phyloP scores from a whole-genome alignment of 345 rosid species.

The Populus tremula region DNA sequence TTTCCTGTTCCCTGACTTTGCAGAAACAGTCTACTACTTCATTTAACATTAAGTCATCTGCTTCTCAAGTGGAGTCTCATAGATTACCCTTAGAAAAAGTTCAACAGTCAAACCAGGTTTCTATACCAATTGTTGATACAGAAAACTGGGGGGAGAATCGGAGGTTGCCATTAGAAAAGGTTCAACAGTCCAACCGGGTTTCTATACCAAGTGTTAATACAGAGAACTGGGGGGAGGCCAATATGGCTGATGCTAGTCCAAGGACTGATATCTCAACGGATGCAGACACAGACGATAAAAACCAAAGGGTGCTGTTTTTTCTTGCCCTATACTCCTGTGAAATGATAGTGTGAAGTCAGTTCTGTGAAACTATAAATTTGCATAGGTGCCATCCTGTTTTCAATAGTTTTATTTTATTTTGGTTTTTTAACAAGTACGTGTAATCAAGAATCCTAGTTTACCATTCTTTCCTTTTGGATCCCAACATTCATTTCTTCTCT shows the following conservation, averaged over 20 bases:
- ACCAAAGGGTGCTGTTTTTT: slow-evolving; percentile 60
- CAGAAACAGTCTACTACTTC: slow-evolving; percentile 23
- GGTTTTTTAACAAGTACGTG: background rate
- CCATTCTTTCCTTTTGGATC: background rate
- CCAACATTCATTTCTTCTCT: slow-evolving; percentile 7
- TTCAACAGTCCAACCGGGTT: slow-evolving; percentile 35
- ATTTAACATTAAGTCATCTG: slow-evolving; percentile 21
- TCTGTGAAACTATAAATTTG: background rate
- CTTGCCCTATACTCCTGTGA: background rate
- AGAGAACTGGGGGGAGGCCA: slow-evolving; percentile 45
- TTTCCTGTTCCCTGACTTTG: background rate
- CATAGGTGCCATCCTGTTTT: background rate
- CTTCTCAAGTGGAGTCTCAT: slow-evolving; percentile 26
- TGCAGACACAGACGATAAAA: slow-evolving; percentile 82
- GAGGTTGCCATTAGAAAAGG: slow-evolving; percentile 22
- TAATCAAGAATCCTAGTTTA: slow-evolving; percentile 10
- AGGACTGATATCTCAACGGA: slow-evolving; percentile 85
- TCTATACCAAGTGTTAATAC: slow-evolving; percentile 38
- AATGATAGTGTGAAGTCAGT: background rate
- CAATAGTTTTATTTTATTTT: background rate
- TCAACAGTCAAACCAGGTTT: slow-evolving; percentile 33
- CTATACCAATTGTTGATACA: slow-evolving; percentile 37
- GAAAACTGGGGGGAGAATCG: slow-evolving; percentile 43
- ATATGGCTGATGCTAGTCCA: slow-evolving; percentile 96
- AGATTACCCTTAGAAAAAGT: slow-evolving; percentile 36